A percentile compares a stretch with the other conserved stretches of the same genome.
Evolutionary conservation across 495 filamentous ascomycete species (phyloP).

Genomic region (Penicillium turbatum): DNA sequence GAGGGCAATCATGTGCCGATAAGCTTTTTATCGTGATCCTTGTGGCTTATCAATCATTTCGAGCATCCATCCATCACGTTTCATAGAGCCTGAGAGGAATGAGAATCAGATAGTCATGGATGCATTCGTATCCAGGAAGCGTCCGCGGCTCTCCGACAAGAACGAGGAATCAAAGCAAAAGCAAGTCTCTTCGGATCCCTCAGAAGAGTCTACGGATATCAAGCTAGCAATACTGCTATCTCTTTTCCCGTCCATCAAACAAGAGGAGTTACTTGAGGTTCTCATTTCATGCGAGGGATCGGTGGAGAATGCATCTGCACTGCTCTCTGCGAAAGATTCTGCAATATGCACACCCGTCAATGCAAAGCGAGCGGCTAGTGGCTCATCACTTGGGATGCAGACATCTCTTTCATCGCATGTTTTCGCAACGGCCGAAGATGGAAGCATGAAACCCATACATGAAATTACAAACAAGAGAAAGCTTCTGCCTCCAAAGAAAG

Average conservation of each 20-base stretch:
- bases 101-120: conserved; percentile 44
- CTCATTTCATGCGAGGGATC: conserved; percentile 74
- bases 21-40: conserved; percentile 10
- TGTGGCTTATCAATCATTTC: neutral
- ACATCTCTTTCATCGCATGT: conserved; percentile 48
- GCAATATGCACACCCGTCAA: neutral
- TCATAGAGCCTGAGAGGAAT: neutral
- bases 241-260: conserved; percentile 58
- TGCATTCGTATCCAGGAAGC: conserved; percentile 52
- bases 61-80: neutral
- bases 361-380: conserved; percentile 31
- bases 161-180: neutral
- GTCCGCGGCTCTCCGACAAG: conserved; percentile 31
- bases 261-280: conserved; percentile 68
- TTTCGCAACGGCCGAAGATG: conserved; percentile 23
- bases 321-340: conserved; percentile 38
- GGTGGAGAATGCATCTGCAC: conserved; percentile 56
- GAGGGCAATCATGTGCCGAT: conserved; percentile 33
- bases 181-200: conserved; percentile 2
- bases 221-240: conserved; percentile 83
- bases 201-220: conserved; percentile 76
- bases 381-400: conserved; percentile 29
- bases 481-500: conserved; percentile 61
- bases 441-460: conserved; percentile 19
- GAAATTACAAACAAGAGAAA: conserved; percentile 36